phyloP scores from a whole-genome alignment of 1,284 basidiomycete species.

The Tilletiopsis washingtonensis region DNA sequence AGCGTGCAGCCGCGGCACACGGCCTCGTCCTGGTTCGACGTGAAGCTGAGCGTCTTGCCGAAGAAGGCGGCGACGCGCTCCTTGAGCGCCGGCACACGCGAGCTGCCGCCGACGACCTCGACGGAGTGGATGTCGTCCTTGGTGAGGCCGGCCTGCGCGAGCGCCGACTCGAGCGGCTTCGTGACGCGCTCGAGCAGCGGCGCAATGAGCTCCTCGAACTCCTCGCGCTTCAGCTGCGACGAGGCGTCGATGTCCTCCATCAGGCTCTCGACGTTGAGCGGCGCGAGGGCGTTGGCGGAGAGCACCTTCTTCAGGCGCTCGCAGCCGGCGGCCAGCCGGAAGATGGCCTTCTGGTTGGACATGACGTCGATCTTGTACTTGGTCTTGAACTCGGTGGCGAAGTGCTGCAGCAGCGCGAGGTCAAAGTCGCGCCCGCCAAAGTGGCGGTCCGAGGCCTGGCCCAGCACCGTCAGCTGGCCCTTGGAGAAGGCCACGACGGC shows the following conservation, averaged over 20 bases:
- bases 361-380: constrained; percentile 48
- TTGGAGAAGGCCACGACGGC: constrained; percentile 46
- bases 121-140: constrained; percentile 44
- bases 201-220: constrained; percentile 42
- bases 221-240: constrained; percentile 45
- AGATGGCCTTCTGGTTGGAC: constrained; percentile 44
- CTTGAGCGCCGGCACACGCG: constrained; percentile 50
- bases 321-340: constrained; percentile 44
- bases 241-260: constrained; percentile 47
- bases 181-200: constrained; percentile 38
- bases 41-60: constrained; percentile 51
- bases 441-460: constrained; percentile 43
- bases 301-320: constrained; percentile 48
- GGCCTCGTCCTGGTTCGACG: constrained; percentile 46
- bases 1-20: constrained; percentile 45
- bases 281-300: constrained; percentile 44
- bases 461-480: constrained; percentile 45
- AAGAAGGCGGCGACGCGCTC: constrained; percentile 52
- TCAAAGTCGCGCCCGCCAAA: constrained; percentile 47
- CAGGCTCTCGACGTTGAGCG: constrained; percentile 45
- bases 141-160: constrained; percentile 39
- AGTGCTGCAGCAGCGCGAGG: constrained; percentile 44
- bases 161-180: constrained; percentile 35
- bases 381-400: constrained; percentile 45
- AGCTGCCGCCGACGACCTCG: constrained; percentile 45